Evolutionary conservation across 768 basidiomycete species (phyloP), one percentile per base, ranked within the genome.

Genomic region (Boletus vermiculosoides): DNA sequence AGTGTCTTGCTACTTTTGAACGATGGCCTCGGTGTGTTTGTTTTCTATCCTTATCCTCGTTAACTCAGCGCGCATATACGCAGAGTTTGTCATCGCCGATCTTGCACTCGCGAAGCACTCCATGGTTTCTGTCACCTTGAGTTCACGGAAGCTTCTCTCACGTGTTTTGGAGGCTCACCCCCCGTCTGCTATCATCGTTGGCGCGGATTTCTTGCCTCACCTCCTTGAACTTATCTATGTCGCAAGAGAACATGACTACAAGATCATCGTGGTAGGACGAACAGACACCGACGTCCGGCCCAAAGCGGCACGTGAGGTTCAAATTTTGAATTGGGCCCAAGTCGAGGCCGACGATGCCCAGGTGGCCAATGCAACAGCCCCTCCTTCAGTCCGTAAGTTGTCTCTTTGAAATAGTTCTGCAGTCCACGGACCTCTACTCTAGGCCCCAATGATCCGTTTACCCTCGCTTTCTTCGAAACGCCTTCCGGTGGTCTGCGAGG

Each of bases 81-180:
- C 64, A 90, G 92, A 89, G 73, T 94, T 89, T 68, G 65, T 93
- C 65, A 82, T 94, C 45, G 77, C 83, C 30, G 92, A 94, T 73
- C 78, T 94, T 28, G 91, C 91, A 1, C 78, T 94, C 42, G 85
- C 87, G 2, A 81, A 83, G 7, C 80, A 84, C 59, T 86, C 85
- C 11, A 83, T 90, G 54, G 77, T 80, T 3, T 88, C 90, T 0
- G 78, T 86, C 66, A 92, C 85, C 7, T 74, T 88, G 54, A 75
- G 80, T 51, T 84, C 84, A 0, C 73, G 79, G 23, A 78, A 75
- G 15, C 73, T 95, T 18, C 81, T 97, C 40, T 76, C 85, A 0
- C 74, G 80, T 2, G 80, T 89, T 41, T 74, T 88, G 22, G 86
- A 92, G 18, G 73, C 75, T 0, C 82, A 89, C 55, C 80, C 82